A percentile compares a stretch with the other conserved stretches of the same genome.
These are phyloP conservation scores for Teratosphaeria destructans DNA, from an alignment of 2,329 filamentous ascomycete species.

Conservation along the genomic window DNA sequence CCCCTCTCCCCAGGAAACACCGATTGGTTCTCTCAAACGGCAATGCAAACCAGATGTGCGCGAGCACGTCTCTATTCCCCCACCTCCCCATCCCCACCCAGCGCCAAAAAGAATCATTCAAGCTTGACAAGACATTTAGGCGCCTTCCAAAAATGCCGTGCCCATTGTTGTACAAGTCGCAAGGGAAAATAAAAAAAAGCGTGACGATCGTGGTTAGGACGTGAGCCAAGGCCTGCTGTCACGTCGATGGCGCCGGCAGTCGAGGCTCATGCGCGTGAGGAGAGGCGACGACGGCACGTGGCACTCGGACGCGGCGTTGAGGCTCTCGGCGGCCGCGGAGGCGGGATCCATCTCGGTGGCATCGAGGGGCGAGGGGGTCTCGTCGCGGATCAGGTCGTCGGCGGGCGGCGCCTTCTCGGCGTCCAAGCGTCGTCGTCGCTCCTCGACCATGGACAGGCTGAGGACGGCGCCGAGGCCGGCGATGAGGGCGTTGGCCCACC, in stretches of 20 bases:
- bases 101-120: not conserved
- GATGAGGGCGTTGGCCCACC: slow-evolving; percentile 80
- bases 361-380: slow-evolving; percentile 4
- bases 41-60: not conserved
- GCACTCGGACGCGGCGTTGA: slow-evolving; percentile 16
- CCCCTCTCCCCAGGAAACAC: not conserved
- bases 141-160: not conserved
- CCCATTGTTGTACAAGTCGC: not conserved
- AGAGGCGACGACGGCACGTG: slow-evolving; percentile 20
- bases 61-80: not conserved
- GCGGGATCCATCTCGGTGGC: slow-evolving; percentile 7
- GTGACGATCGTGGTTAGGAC: not conserved
- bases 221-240: slow-evolving; percentile 1
- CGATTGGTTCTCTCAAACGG: not conserved
- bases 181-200: not conserved
- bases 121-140: not conserved
- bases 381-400: slow-evolving; percentile 7
- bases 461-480: slow-evolving; percentile 64
- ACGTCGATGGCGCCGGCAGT: slow-evolving; percentile 5
- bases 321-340: slow-evolving; percentile 12
- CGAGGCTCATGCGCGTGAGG: slow-evolving; percentile 11
- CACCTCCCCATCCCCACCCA: not conserved
- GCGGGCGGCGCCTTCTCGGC: slow-evolving; percentile 15
- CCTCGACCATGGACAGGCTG: slow-evolving; percentile 55
- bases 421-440: slow-evolving; percentile 19